A percentile compares a stretch with the other conserved stretches of the same genome.
Conservation (phyloP, 2,329 filamentous ascomycete genomes). For the Hypoxylon sp. region DNA sequence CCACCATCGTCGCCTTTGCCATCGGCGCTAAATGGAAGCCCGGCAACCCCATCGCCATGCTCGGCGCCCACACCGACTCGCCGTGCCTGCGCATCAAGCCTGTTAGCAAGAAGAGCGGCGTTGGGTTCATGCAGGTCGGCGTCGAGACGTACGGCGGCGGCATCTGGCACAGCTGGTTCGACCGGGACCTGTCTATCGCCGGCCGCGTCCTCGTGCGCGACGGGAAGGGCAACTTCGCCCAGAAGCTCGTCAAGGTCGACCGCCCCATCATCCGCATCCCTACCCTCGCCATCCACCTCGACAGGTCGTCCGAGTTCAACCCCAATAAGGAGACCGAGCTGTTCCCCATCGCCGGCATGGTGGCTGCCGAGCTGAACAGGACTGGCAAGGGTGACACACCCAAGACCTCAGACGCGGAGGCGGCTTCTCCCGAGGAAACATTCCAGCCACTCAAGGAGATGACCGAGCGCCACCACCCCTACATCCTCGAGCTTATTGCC, state of each 20-base stretch:
- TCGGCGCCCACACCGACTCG: slow-evolving; percentile 96
- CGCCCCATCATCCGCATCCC: slow-evolving; percentile 92
- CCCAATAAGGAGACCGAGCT: slow-evolving; percentile 98
- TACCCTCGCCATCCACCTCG: slow-evolving; percentile 92
- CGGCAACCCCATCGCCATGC: slow-evolving; percentile 90
- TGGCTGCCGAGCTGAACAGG: slow-evolving; percentile 88
- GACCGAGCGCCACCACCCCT: slow-evolving; percentile 87
- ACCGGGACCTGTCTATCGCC: slow-evolving; percentile 90
- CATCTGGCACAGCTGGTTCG: slow-evolving; percentile 99
- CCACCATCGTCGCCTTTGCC: slow-evolving; percentile 91
- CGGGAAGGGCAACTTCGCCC: slow-evolving; percentile 77
- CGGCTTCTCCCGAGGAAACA: slow-evolving; percentile 60
- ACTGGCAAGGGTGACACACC: slow-evolving; percentile 64
- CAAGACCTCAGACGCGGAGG: slow-evolving; percentile 51
- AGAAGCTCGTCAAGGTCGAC: slow-evolving; percentile 90
- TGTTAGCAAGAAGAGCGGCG: slow-evolving; percentile 86
- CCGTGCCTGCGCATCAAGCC: slow-evolving; percentile 93
- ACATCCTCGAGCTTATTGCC: slow-evolving; percentile 86
- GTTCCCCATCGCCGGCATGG: slow-evolving; percentile 91
- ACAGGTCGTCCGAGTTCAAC: slow-evolving; percentile 85
- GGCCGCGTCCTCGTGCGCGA: slow-evolving; percentile 86
- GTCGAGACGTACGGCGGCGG: slow-evolving; percentile 98
- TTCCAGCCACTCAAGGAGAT: slow-evolving; percentile 83
- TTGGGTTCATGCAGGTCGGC: slow-evolving; percentile 92
- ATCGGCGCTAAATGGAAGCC: slow-evolving; percentile 91